phyloP scores from a whole-genome alignment of 2,329 filamentous ascomycete genomes.

The Neonectria magnoliae region DNA sequence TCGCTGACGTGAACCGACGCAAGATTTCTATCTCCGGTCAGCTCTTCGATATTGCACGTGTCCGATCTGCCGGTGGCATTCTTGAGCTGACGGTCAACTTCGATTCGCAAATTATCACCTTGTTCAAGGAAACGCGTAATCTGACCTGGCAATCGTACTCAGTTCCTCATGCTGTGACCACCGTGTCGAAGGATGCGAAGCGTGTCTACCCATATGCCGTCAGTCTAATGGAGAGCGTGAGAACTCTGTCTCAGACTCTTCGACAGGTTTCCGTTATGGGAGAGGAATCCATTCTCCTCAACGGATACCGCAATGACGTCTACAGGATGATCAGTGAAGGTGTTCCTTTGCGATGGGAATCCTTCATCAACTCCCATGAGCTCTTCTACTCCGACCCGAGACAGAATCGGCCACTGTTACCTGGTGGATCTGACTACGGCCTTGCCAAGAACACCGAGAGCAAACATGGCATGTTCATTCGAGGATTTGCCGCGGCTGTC shows the following conservation, averaged over 20 bases:
- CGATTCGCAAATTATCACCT: slow-evolving; percentile 92
- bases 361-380: slow-evolving; percentile 97
- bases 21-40: slow-evolving; percentile 93
- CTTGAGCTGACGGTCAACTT: slow-evolving; percentile 95
- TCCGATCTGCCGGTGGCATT: slow-evolving; percentile 88
- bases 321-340: slow-evolving; percentile 86
- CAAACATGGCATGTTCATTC: slow-evolving; percentile 96
- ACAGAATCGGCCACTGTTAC: slow-evolving; percentile 57
- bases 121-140: slow-evolving; percentile 99
- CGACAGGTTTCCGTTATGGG: slow-evolving; percentile 86
- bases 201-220: slow-evolving; percentile 98
- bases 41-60: slow-evolving; percentile 88
- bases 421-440: slow-evolving; percentile 52
- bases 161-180: slow-evolving; percentile 93
- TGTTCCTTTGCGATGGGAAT: slow-evolving; percentile 93
- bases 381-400: slow-evolving; percentile 70
- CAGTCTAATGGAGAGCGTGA: slow-evolving; percentile 98
- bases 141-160: slow-evolving; percentile 94
- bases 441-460: slow-evolving; percentile 74
- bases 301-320: slow-evolving; percentile 91
- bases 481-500: slow-evolving; percentile 88
- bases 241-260: slow-evolving; percentile 88
- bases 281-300: slow-evolving; percentile 86
- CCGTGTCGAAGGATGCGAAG: slow-evolving; percentile 98
- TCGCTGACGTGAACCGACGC: slow-evolving; percentile 86